Conservation (phyloP, 352 stramenopile species). For the Globisporangium echinulatum region DNA sequence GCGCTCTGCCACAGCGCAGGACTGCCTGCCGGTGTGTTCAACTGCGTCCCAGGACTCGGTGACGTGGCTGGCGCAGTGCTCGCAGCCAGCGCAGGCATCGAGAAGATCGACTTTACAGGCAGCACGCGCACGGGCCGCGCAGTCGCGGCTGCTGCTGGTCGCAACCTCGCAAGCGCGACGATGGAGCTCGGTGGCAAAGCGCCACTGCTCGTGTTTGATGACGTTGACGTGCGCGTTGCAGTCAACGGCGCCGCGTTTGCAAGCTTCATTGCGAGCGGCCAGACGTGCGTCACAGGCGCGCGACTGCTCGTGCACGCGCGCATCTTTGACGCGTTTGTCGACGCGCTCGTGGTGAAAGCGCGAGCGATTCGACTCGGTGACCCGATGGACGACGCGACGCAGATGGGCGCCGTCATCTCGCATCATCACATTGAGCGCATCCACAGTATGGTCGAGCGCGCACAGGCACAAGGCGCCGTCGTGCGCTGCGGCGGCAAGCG, state of each 20-base stretch:
- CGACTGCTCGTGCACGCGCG: slow-evolving; percentile 81
- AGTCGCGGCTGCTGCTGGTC: slow-evolving; percentile 28
- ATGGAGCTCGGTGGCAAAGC: slow-evolving; percentile 74
- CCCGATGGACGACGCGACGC: slow-evolving; percentile 35
- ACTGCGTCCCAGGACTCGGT: slow-evolving; percentile 36
- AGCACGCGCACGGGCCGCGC: slow-evolving; percentile 27
- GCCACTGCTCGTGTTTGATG: slow-evolving; percentile 56
- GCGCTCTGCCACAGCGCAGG: slow-evolving; percentile 31
- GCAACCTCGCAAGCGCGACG: slow-evolving; percentile 38
- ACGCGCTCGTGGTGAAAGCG: slow-evolving; percentile 45
- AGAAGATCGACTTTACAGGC: slow-evolving; percentile 58
- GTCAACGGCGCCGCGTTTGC: slow-evolving; percentile 62
- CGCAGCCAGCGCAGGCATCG: slow-evolving; percentile 23
- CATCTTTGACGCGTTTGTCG: slow-evolving; percentile 72
- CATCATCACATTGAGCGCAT: slow-evolving; percentile 54
- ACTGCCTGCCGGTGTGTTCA: slow-evolving; percentile 39
- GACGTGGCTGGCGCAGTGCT: slow-evolving; percentile 29
- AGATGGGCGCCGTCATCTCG: slow-evolving; percentile 69
- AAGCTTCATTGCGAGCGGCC: slow-evolving; percentile 65
- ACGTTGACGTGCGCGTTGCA: slow-evolving; percentile 54
- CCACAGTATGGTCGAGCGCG: slow-evolving; percentile 67
- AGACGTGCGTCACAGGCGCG: slow-evolving; percentile 76
- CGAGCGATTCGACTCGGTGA: slow-evolving; percentile 48
- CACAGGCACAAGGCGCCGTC: slow-evolving; percentile 72
- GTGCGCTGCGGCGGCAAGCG: slow-evolving; percentile 64